These are phyloP conservation scores for Cryptosporidium tyzzeri DNA, from an alignment of 169 alveolate genomes.

Conservation along the genomic window DNA sequence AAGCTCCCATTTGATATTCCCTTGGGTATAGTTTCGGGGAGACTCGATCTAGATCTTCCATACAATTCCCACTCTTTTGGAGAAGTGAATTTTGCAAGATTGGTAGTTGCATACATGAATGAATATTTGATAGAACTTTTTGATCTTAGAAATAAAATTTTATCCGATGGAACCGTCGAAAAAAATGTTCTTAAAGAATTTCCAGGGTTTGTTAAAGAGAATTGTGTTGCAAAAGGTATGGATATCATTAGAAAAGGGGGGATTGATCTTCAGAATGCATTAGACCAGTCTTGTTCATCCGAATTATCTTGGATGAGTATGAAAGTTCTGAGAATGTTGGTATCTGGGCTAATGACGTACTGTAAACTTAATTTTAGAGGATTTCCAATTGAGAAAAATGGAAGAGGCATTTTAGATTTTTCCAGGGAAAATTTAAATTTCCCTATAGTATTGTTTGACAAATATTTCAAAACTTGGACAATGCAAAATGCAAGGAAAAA, in stretches of 20 bases:
- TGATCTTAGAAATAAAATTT: conserved; percentile 13
- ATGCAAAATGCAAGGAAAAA: conserved; percentile 7
- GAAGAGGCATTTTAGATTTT: conserved; percentile 41
- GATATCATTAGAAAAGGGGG: conserved; percentile 48
- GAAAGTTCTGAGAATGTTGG: conserved; percentile 19
- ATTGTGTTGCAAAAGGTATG: conserved; percentile 31
- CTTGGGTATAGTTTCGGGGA: conserved; percentile 63
- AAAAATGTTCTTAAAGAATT: not conserved
- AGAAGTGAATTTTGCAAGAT: conserved; percentile 58
- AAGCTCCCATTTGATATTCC: conserved; percentile 67
- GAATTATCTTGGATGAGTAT: conserved; percentile 26
- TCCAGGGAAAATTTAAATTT: conserved; percentile 4
- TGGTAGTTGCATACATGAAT: conserved; percentile 52
- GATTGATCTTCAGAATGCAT: conserved; percentile 15
- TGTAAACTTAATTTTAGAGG: conserved; percentile 30
- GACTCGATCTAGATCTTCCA: conserved; percentile 3
- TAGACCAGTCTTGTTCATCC: conserved; percentile 44
- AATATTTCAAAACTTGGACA: conserved; percentile 40
- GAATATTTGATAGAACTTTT: conserved; percentile 54
- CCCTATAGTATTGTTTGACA: conserved; percentile 29
- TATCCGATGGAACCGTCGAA: not conserved
- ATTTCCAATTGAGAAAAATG: conserved; percentile 26
- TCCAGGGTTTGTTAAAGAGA: conserved; percentile 18
- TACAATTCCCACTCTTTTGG: conserved; percentile 55
- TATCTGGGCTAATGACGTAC: conserved; percentile 59